These are phyloP conservation scores for Vigna hirtella DNA, from an alignment of 306 rosid species.

Conservation along the genomic window DNA sequence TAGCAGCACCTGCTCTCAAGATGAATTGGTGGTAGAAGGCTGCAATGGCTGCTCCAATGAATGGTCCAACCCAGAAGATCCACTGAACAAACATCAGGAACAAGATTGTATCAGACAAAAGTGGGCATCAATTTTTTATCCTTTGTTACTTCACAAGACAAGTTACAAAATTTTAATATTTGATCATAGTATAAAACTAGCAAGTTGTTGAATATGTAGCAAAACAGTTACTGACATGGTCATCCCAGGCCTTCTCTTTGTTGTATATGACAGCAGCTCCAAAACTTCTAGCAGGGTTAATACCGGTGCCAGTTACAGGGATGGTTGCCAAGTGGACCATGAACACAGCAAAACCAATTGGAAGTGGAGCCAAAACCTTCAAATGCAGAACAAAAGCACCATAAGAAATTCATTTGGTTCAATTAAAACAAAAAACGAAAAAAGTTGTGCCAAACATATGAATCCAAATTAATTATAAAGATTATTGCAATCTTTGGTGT, in stretches of 20 bases:
- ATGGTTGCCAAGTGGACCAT: conserved; percentile 85
- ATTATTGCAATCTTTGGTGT: background rate
- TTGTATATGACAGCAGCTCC: conserved; percentile 70
- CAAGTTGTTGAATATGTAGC: background rate
- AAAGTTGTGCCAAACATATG: background rate
- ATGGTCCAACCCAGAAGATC: conserved; percentile 85
- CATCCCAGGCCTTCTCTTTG: conserved; percentile 61
- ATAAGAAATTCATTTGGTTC: conserved; percentile 1
- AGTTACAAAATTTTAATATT: background rate
- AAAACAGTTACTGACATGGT: conserved; percentile 54
- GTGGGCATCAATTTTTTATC: background rate
- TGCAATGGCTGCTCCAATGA: conserved; percentile 79
- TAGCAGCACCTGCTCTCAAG: conserved; percentile 74
- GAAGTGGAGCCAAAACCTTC: conserved; percentile 82
- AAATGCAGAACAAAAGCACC: background rate
- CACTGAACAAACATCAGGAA: conserved; percentile 53
- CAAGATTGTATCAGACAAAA: conserved; percentile 1
- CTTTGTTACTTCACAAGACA: background rate
- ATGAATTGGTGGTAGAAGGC: conserved; percentile 84
- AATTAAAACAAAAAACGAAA: background rate
- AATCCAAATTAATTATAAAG: background rate
- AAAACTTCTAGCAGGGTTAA: conserved; percentile 83
- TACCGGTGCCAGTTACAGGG: conserved; percentile 77
- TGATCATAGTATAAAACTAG: background rate
- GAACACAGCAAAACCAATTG: conserved; percentile 83